Percentiles rank a stretch among this genome's conserved stretches.
Conservation (phyloP, 1,284 basidiomycete genomes). For the Naganishia albida region DNA sequence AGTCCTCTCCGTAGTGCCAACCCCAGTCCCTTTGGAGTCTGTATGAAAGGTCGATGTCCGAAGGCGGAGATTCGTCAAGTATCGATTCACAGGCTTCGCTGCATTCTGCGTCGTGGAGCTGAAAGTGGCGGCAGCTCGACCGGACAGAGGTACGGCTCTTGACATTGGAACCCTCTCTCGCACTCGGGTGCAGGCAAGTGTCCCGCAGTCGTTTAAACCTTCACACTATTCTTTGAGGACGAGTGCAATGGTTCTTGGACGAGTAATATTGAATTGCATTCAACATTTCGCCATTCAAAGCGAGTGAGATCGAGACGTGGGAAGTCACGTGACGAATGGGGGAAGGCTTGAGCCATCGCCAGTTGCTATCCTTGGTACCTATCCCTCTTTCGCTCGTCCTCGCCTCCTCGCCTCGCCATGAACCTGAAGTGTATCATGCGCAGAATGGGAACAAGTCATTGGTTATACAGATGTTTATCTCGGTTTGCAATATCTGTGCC, state of each 20-base stretch:
- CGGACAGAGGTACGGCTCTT: conserved; percentile 22
- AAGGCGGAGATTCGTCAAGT: conserved; percentile 19
- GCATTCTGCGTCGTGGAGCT: conserved; percentile 24
- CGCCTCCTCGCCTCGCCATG: no score
- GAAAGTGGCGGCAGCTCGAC: conserved; percentile 16
- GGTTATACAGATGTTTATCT: conserved; percentile 17
- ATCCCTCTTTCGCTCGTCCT: no score
- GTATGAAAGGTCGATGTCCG: conserved; percentile 6
- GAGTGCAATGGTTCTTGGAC: neutral
- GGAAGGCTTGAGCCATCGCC: no score
- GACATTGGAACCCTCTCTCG: conserved; percentile 20
- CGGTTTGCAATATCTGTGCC: neutral
- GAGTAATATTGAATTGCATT: neutral
- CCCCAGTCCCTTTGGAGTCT: neutral
- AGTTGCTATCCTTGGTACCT: no score
- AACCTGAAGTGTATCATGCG: no score
- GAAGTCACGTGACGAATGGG: neutral
- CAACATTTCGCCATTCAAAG: neutral
- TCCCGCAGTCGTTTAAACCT: neutral
- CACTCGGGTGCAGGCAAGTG: neutral
- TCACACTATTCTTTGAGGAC: neutral
- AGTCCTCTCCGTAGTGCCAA: neutral
- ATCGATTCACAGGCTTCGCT: conserved; percentile 13
- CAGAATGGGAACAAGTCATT: neutral
- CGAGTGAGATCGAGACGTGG: neutral